phyloP scores from a whole-genome alignment of 495 filamentous ascomycete species.

The Pyrenula massariospora region DNA sequence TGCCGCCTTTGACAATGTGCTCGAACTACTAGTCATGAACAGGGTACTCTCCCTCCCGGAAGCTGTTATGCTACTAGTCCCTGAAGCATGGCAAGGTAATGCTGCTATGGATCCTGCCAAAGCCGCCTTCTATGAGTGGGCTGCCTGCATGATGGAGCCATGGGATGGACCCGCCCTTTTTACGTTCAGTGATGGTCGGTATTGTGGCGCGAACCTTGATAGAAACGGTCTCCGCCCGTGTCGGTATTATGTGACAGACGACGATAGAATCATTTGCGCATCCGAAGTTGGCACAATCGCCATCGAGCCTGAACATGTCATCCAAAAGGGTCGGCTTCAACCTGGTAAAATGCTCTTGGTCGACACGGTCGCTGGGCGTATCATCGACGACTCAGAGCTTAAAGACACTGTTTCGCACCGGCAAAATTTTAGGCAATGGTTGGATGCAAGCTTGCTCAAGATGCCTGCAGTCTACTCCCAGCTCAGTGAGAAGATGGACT shows the following conservation, averaged over 20 bases:
- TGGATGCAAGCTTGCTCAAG: slow-evolving; percentile 77
- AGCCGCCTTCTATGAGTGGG: slow-evolving; percentile 99
- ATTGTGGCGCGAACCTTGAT: slow-evolving; percentile 98
- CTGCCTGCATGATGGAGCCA: slow-evolving; percentile 98
- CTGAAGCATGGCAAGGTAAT: slow-evolving; percentile 98
- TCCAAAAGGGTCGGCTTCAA: slow-evolving; percentile 92
- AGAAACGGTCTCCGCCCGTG: slow-evolving; percentile 94
- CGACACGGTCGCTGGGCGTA: slow-evolving; percentile 87
- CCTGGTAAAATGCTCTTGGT: slow-evolving; percentile 97
- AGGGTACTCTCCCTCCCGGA: slow-evolving; percentile 94
- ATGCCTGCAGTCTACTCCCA: slow-evolving; percentile 59
- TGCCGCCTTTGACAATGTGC: slow-evolving; percentile 94
- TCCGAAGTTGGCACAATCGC: slow-evolving; percentile 94
- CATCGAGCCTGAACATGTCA: slow-evolving; percentile 78
- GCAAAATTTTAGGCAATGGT: slow-evolving; percentile 78
- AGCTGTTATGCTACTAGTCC: slow-evolving; percentile 98
- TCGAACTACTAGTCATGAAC: slow-evolving; percentile 92
- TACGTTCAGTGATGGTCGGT: slow-evolving; percentile 94
- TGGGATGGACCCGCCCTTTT: slow-evolving; percentile 98
- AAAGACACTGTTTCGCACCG: slow-evolving; percentile 80
- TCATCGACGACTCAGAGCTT: slow-evolving; percentile 90
- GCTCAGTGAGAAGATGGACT: slow-evolving; percentile 42
- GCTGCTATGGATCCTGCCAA: slow-evolving; percentile 85
- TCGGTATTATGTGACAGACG: slow-evolving; percentile 95
- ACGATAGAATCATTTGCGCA: slow-evolving; percentile 96